Percentiles rank a stretch among this genome's conserved stretches.
phyloP scores from a whole-genome alignment of 441 rosid species.

The Gossypium aridum region DNA sequence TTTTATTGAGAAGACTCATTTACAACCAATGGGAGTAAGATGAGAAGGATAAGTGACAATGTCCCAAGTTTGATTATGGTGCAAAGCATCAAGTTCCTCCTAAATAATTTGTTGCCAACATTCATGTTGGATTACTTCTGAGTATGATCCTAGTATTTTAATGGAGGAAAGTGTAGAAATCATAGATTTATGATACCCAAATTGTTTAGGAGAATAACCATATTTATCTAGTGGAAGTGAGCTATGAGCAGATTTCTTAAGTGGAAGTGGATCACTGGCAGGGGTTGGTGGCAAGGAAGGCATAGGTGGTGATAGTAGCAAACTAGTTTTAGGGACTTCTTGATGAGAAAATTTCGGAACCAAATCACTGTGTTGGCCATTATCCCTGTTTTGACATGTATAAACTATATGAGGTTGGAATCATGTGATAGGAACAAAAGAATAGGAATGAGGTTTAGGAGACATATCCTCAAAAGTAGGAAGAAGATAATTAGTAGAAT shows the following conservation, averaged over 20 bases:
- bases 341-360: too few species aligned
- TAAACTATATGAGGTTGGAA: not conserved
- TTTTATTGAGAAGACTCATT: not conserved
- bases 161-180: too few species aligned
- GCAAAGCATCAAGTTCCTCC: not conserved
- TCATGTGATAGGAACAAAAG: not conserved
- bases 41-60: not conserved
- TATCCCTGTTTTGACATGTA: not conserved
- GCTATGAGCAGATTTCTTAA: too few species aligned
- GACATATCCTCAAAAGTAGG: not conserved
- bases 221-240: too few species aligned
- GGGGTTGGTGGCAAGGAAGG: too few species aligned
- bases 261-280: too few species aligned
- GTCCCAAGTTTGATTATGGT: not conserved
- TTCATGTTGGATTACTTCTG: not conserved
- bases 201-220: too few species aligned
- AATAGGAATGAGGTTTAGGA: not conserved
- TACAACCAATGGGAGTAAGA: not conserved
- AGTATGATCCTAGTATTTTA: too few species aligned
- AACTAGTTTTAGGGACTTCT: too few species aligned
- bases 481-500: not conserved
- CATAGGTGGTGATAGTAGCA: too few species aligned
- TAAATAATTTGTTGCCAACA: not conserved
- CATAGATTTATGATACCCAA: too few species aligned
- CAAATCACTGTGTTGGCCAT: too few species aligned